A percentile compares a stretch with the other conserved stretches of the same genome.
Conservation (phyloP, 768 basidiomycete species). For the Mycena olivaceomarginata region DNA sequence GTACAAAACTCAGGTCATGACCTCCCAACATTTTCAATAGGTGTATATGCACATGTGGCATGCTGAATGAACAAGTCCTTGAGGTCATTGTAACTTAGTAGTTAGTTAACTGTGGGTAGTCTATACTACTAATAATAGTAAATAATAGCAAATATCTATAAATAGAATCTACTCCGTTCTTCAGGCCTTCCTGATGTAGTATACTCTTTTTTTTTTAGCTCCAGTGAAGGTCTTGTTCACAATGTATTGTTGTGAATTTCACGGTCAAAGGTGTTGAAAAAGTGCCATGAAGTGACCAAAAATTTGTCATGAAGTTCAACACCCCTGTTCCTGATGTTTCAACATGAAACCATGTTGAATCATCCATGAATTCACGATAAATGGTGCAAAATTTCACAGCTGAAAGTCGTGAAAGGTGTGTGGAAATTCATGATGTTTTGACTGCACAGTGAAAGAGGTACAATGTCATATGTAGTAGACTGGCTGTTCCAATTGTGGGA, state of each 20-base stretch:
- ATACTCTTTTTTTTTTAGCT: not conserved
- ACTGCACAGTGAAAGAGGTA: no score
- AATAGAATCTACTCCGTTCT: not conserved
- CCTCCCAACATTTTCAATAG: no score
- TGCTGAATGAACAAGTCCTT: not conserved
- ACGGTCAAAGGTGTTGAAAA: not conserved
- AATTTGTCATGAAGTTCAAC: no score
- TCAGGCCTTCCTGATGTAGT: not conserved
- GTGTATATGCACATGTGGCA: no score
- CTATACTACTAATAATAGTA: no score
- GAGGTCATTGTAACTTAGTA: not conserved
- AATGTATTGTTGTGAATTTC: not conserved
- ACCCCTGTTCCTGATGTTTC: not conserved
- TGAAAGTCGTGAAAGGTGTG: not conserved
- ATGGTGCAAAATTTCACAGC: not conserved
- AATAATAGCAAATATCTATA: not conserved
- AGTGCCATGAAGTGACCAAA: no score
- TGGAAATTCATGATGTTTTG: not conserved
- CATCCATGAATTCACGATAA: not conserved
- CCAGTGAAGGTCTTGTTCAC: not conserved
- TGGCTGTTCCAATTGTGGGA: no score
- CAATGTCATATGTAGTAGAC: no score
- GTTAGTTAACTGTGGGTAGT: not conserved
- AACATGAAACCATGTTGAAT: not conserved
- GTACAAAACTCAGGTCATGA: no score